These are phyloP conservation scores for Paramecium pentaurelia DNA, from an alignment of 73 alveolate genomes.

Conservation along the genomic window DNA sequence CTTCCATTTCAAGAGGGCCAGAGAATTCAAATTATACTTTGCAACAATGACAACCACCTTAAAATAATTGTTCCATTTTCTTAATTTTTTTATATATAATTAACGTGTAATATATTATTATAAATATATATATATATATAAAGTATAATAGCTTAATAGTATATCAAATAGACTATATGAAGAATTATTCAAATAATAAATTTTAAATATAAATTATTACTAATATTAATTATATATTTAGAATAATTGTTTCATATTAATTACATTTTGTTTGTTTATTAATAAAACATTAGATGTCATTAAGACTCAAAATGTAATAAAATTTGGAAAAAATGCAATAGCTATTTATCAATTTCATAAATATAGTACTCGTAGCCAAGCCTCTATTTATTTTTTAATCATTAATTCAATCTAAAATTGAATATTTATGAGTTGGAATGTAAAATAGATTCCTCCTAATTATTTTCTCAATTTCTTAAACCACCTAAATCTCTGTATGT, in stretches of 20 bases:
- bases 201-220: too few species aligned
- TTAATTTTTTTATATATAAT: background rate
- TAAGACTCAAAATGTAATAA: background rate
- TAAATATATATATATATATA: too few species aligned
- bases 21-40: slow-evolving; percentile 64
- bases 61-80: slow-evolving; percentile 26
- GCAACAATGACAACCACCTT: slow-evolving; percentile 78
- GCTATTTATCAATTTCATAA: background rate
- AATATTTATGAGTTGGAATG: background rate
- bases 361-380: background rate
- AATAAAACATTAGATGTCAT: background rate
- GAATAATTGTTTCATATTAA: background rate
- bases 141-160: background rate
- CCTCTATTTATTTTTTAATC: background rate
- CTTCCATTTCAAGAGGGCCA: slow-evolving; percentile 63
- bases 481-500: background rate
- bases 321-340: background rate
- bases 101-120: background rate
- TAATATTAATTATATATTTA: too few species aligned
- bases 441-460: background rate
- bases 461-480: background rate
- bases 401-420: background rate
- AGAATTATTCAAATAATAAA: too few species aligned
- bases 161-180: too few species aligned
- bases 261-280: background rate